phyloP scores from a whole-genome alignment of 305 asterid species.

The Fraxinus paxiana region DNA sequence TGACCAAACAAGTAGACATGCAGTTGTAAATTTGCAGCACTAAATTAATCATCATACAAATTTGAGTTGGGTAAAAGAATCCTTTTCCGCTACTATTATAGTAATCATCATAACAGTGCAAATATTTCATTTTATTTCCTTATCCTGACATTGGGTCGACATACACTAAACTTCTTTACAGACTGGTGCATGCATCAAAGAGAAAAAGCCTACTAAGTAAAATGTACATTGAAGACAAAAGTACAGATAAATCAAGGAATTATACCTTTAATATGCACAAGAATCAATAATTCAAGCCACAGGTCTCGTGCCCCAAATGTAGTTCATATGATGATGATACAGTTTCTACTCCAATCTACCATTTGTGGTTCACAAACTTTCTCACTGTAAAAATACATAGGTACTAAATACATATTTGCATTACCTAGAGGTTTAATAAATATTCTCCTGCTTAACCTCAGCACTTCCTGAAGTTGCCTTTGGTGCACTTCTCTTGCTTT shows the following conservation, averaged over 20 bases:
- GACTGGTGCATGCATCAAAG: constrained; percentile 13
- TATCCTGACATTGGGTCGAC: neutral
- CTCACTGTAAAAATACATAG: constrained; percentile 4
- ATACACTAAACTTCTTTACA: neutral
- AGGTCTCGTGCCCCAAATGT: neutral
- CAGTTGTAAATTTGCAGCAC: neutral
- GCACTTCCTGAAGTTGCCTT: constrained; percentile 32
- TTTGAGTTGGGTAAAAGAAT: neutral
- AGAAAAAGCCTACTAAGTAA: neutral
- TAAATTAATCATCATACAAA: neutral
- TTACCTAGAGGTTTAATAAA: constrained; percentile 30
- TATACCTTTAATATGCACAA: constrained; percentile 14
- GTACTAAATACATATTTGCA: constrained; percentile 5
- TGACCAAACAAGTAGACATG: neutral
- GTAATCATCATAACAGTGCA: neutral
- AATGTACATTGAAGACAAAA: neutral
- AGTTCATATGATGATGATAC: neutral
- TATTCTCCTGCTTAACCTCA: constrained; percentile 31
- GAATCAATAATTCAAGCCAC: constrained; percentile 1
- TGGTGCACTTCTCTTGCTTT: constrained; percentile 45
- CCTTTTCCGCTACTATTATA: neutral
- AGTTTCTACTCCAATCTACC: constrained; percentile 10
- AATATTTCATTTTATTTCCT: neutral
- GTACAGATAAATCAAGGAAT: neutral
- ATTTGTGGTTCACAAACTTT: constrained; percentile 10